These are phyloP conservation scores for Castanea sativa DNA, from an alignment of 306 rosid genomes.

Conservation along the genomic window DNA sequence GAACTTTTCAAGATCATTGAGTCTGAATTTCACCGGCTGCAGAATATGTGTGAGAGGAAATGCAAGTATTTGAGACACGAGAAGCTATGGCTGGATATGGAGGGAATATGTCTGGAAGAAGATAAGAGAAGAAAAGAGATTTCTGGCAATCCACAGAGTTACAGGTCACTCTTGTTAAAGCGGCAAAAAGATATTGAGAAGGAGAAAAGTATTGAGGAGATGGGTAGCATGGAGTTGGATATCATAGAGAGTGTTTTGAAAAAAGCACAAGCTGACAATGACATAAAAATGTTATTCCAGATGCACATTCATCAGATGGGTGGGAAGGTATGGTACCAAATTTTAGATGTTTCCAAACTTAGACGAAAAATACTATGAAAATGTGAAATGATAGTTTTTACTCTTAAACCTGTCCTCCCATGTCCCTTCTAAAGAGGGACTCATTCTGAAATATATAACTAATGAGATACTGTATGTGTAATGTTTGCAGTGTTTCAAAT, in stretches of 20 bases:
- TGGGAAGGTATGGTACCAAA: no score
- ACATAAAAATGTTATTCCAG: no score
- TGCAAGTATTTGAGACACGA: not conserved
- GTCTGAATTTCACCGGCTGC: not conserved
- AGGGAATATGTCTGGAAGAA: not conserved
- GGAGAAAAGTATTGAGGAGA: not conserved
- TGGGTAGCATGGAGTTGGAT: not conserved
- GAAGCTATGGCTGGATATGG: not conserved
- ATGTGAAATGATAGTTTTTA: no score
- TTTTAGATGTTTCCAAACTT: no score
- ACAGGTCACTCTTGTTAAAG: not conserved
- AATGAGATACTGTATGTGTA: not conserved
- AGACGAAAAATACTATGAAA: no score
- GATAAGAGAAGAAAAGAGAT: not conserved
- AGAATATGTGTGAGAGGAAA: not conserved
- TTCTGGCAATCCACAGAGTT: not conserved
- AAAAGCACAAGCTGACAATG: no score
- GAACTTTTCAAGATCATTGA: not conserved
- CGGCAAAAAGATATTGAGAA: not conserved
- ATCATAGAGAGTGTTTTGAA: not conserved
- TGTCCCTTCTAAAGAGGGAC: no score
- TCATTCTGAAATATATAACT: no score
- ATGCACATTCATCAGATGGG: no score
- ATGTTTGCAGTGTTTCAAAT: not conserved
- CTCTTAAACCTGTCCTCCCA: no score